These are phyloP conservation scores for Haematococcus sp. DNA, from an alignment of 139 green algal species.

Conservation along the genomic window DNA sequence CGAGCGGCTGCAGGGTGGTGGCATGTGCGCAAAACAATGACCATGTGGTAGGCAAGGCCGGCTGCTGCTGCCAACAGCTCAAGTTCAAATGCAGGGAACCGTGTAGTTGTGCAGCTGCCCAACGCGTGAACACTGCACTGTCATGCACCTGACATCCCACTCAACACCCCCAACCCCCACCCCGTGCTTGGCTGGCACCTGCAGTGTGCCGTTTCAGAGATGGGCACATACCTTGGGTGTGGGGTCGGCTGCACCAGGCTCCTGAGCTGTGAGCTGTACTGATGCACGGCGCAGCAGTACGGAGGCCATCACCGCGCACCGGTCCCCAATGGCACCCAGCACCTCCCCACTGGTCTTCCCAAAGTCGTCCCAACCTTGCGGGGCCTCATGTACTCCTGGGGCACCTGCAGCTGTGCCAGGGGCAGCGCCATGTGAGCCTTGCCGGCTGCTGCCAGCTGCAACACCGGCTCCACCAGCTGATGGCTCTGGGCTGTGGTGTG, in stretches of 20 bases:
- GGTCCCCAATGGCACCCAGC: constrained; percentile 32
- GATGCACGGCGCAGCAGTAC: constrained; percentile 57
- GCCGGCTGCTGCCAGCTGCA: neutral
- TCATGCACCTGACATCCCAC: no score
- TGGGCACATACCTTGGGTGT: neutral
- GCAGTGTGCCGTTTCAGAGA: no score
- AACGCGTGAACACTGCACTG: no score
- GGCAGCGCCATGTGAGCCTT: neutral
- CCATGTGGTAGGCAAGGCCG: no score
- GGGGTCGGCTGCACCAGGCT: neutral
- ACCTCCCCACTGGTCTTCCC: constrained; percentile 11
- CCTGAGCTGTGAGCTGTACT: constrained; percentile 51
- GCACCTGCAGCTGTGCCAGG: neutral
- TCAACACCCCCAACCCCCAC: no score
- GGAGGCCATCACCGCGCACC: constrained; percentile 23
- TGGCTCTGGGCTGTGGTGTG: neutral
- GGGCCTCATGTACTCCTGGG: neutral
- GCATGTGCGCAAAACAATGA: no score
- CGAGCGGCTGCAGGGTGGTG: constrained; percentile 12
- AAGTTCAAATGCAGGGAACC: no score
- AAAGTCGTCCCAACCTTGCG: neutral
- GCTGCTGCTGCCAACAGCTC: no score
- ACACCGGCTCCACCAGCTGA: neutral
- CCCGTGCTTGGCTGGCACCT: no score
- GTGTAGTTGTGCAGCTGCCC: no score